Percentiles rank a stretch among this genome's conserved stretches.
phyloP scores from a whole-genome alignment of 106 monocot species.

The Amphibolis antarctica region DNA sequence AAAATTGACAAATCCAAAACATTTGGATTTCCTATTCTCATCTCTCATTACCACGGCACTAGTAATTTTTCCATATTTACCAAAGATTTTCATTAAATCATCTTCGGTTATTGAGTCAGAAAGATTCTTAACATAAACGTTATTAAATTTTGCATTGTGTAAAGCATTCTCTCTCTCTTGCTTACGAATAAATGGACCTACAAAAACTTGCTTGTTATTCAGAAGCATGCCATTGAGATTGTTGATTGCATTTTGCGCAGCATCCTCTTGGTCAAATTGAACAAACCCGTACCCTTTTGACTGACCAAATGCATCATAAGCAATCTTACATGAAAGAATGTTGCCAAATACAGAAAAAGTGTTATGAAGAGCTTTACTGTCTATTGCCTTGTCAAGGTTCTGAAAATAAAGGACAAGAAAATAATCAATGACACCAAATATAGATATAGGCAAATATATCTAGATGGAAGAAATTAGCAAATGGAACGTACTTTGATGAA shows the following conservation, averaged over 20 bases:
- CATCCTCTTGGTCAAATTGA: slow-evolving; percentile 74
- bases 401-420: slow-evolving; percentile 16
- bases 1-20: slow-evolving; percentile 96
- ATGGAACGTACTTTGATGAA: slow-evolving; percentile 68
- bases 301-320: slow-evolving; percentile 54
- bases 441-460: neutral
- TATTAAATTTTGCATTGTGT: slow-evolving; percentile 40
- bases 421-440: no score
- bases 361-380: slow-evolving; percentile 61
- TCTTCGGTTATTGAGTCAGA: slow-evolving; percentile 60
- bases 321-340: slow-evolving; percentile 86
- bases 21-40: slow-evolving; percentile 72
- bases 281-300: slow-evolving; percentile 94
- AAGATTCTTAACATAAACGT: slow-evolving; percentile 98
- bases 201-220: slow-evolving; percentile 81
- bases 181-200: slow-evolving; percentile 79
- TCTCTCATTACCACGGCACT: slow-evolving; percentile 81
- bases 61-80: slow-evolving; percentile 60
- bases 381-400: slow-evolving; percentile 89
- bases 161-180: slow-evolving; percentile 63
- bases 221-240: slow-evolving; percentile 90
- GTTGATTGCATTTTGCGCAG: slow-evolving; percentile 61
- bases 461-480: neutral
- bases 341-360: slow-evolving; percentile 80
- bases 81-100: slow-evolving; percentile 48